phyloP scores from a whole-genome alignment of 352 stramenopile species.

The Phytophthora hibernalis region DNA sequence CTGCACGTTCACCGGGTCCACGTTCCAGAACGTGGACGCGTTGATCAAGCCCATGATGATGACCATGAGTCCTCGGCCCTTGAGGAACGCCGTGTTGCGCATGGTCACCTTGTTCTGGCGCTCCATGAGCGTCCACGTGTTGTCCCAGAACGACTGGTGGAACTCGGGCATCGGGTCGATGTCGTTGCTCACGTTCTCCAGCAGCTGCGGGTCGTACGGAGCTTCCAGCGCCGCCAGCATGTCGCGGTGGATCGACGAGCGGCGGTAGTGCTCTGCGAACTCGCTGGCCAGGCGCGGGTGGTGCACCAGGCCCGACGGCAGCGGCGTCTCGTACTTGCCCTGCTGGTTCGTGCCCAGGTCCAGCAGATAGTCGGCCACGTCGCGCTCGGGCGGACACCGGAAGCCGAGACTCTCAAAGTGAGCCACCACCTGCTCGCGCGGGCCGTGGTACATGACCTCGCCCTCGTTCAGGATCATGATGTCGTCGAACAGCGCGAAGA shows the following conservation, averaged over 20 bases:
- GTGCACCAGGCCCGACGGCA: slow-evolving; percentile 20
- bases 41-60: slow-evolving; percentile 51
- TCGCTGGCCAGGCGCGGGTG: slow-evolving; percentile 42
- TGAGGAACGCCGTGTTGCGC: slow-evolving; percentile 57
- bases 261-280: slow-evolving; percentile 42
- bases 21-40: slow-evolving; percentile 51
- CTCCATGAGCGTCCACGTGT: slow-evolving; percentile 40
- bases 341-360: slow-evolving; percentile 55
- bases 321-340: slow-evolving; percentile 39
- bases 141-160: slow-evolving; percentile 49
- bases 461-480: slow-evolving; percentile 29
- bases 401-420: slow-evolving; percentile 81
- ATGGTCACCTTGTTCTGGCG: slow-evolving; percentile 71
- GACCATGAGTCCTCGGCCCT: slow-evolving; percentile 54
- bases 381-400: slow-evolving; percentile 34
- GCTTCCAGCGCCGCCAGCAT: too few species aligned
- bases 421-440: slow-evolving; percentile 48
- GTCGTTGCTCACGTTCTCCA: slow-evolving; percentile 39
- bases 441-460: slow-evolving; percentile 32
- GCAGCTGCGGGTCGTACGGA: too few species aligned
- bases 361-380: slow-evolving; percentile 42
- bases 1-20: slow-evolving; percentile 45
- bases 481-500: slow-evolving; percentile 61
- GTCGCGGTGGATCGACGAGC: slow-evolving; percentile 38
- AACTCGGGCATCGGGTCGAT: slow-evolving; percentile 53